Percentiles rank a stretch among this genome's conserved stretches.
Evolutionary conservation across 768 basidiomycete genomes (phyloP).

Genomic region (Boletellus ananiceps): DNA sequence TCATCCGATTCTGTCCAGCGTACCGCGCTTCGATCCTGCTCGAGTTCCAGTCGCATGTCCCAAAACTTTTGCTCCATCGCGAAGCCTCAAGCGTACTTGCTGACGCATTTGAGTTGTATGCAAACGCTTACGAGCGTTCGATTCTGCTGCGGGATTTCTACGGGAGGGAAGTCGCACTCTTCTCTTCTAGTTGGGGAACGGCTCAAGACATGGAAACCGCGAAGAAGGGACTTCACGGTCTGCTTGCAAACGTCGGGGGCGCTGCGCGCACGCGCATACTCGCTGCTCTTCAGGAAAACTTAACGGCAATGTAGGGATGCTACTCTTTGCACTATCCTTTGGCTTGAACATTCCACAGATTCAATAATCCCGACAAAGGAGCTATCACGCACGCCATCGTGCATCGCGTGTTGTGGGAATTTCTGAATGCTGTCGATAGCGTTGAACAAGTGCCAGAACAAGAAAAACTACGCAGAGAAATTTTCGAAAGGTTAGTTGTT

Average conservation of each 20-base stretch:
- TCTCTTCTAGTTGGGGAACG: conserved; percentile 51
- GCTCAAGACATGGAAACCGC: conserved; percentile 59
- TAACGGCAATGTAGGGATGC: conserved; percentile 63
- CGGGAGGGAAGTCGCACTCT: conserved; percentile 80
- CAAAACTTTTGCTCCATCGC: conserved; percentile 76
- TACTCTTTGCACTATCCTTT: neutral
- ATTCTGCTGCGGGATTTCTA: conserved; percentile 84
- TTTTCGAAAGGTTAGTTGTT: conserved; percentile 66
- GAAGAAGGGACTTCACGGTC: conserved; percentile 62
- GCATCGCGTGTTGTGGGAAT: conserved; percentile 85
- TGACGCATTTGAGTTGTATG: conserved; percentile 84
- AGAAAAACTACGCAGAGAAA: conserved; percentile 72
- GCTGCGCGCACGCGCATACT: conserved; percentile 68
- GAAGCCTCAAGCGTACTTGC: conserved; percentile 82
- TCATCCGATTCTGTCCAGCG: conserved; percentile 68
- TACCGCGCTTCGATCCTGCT: conserved; percentile 72
- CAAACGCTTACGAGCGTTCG: conserved; percentile 79
- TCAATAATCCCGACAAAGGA: conserved; percentile 90
- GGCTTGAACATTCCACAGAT: conserved; percentile 42
- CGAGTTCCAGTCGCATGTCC: conserved; percentile 73
- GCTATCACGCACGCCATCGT: conserved; percentile 83
- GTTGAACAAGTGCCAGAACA: conserved; percentile 58
- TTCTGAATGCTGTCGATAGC: conserved; percentile 57
- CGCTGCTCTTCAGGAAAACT: conserved; percentile 63
- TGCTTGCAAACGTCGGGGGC: conserved; percentile 58